These are phyloP conservation scores for Pelargonium cotyledonis DNA, from an alignment of 441 rosid genomes.

Conservation along the genomic window DNA sequence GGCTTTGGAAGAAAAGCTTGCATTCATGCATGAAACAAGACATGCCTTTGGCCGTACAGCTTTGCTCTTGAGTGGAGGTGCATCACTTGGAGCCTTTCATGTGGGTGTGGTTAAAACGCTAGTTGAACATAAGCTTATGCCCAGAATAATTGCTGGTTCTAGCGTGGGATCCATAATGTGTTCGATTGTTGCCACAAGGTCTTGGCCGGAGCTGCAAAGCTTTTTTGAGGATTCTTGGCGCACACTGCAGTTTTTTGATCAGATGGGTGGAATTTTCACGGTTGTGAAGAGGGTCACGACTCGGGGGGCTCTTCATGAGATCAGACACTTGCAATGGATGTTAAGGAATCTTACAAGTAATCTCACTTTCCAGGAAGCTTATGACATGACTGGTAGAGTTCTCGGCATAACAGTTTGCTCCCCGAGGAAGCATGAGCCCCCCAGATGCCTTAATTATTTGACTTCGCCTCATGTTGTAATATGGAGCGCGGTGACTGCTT, in stretches of 20 bases:
- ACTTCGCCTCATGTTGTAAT: constrained; percentile 95
- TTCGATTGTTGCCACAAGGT: constrained; percentile 66
- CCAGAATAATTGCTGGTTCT: constrained; percentile 86
- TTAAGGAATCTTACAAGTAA: constrained; percentile 76
- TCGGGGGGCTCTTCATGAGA: constrained; percentile 84
- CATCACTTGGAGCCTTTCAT: constrained; percentile 91
- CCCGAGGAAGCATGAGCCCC: constrained; percentile 97
- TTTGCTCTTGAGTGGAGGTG: constrained; percentile 90
- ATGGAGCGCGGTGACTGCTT: constrained; percentile 97
- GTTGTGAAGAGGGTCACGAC: constrained; percentile 79
- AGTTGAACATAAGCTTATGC: constrained; percentile 80
- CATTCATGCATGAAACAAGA: constrained; percentile 90
- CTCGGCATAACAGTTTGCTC: constrained; percentile 96
- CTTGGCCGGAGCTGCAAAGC: constrained; percentile 92
- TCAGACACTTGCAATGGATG: constrained; percentile 80
- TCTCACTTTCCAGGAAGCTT: constrained; percentile 96
- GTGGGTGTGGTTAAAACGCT: constrained; percentile 77
- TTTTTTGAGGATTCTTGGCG: constrained; percentile 76
- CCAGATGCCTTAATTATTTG: constrained; percentile 90
- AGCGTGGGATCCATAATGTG: constrained; percentile 92
- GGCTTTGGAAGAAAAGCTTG: constrained; percentile 76
- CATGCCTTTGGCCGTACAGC: constrained; percentile 97
- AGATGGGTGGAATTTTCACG: constrained; percentile 71
- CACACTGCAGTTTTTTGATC: constrained; percentile 83
- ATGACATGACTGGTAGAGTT: constrained; percentile 85